Conservation (phyloP, 352 stramenopile species). For the Phytophthora sp. region DNA sequence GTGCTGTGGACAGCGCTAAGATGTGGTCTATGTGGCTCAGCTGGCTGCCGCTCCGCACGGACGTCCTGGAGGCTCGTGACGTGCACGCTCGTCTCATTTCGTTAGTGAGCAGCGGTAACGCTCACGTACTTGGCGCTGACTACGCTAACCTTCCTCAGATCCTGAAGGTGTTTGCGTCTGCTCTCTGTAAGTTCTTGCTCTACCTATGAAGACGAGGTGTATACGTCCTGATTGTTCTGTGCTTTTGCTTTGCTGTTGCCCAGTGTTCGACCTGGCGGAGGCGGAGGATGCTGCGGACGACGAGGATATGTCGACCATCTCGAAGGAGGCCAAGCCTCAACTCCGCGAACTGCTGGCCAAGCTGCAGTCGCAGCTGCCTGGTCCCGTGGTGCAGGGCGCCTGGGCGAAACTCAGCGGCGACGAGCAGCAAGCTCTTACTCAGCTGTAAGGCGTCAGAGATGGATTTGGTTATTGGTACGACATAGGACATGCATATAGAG, state of each 20-base stretch:
- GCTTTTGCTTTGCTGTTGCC: constrained; percentile 14
- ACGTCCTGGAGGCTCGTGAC: constrained; percentile 80
- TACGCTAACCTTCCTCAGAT: constrained; percentile 71
- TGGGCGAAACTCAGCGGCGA: constrained; percentile 75
- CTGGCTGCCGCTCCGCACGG: constrained; percentile 81
- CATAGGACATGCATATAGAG: constrained; percentile 39
- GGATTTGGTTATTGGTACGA: constrained; percentile 36
- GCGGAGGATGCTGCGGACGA: constrained; percentile 66
- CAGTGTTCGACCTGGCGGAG: constrained; percentile 69
- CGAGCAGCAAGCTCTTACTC: constrained; percentile 73
- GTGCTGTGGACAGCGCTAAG: constrained; percentile 60
- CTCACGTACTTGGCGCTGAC: constrained; percentile 67
- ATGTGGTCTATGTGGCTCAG: constrained; percentile 80
- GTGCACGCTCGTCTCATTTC: constrained; percentile 77
- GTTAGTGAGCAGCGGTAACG: constrained; percentile 64
- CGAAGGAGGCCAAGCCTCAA: constrained; percentile 61
- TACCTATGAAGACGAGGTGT: no score
- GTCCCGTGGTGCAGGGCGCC: constrained; percentile 62
- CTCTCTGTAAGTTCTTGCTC: constrained; percentile 62
- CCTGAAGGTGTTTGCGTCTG: constrained; percentile 79
- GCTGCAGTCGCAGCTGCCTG: constrained; percentile 72
- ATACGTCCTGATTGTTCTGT: constrained; percentile 29
- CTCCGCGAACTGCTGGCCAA: constrained; percentile 66
- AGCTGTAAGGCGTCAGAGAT: constrained; percentile 45
- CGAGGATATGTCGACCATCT: constrained; percentile 75